A percentile compares a stretch with the other conserved stretches of the same genome.
Evolutionary conservation across 1,139 yeast genomes (phyloP).

Genomic region (Pneumocystis wakefieldiae): DNA sequence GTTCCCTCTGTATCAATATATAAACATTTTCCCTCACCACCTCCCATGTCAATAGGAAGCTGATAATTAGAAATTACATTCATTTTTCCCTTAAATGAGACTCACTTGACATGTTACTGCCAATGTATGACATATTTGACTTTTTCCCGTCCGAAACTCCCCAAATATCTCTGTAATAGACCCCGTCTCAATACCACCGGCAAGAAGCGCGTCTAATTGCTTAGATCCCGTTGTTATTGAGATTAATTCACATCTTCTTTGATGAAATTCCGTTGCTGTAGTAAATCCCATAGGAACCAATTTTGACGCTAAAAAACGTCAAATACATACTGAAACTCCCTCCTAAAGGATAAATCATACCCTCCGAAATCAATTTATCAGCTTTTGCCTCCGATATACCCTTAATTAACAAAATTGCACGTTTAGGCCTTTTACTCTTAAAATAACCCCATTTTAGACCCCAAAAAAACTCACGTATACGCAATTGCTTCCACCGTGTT

Average conservation of each 20-base stretch:
- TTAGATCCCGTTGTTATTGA: constrained; percentile 92
- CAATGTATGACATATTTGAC: constrained; percentile 89
- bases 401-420: constrained; percentile 58
- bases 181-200: constrained; percentile 97
- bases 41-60: constrained; percentile 92
- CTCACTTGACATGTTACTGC: constrained; percentile 78
- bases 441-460: not conserved
- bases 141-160: constrained; percentile 93
- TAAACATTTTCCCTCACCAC: constrained; percentile 95
- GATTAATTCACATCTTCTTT: constrained; percentile 75
- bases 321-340: not conserved
- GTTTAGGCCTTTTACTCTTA: constrained; percentile 35
- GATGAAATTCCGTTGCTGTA: constrained; percentile 89
- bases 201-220: constrained; percentile 78
- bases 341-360: constrained; percentile 3
- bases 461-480: constrained; percentile 35
- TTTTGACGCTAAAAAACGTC: constrained; percentile 40
- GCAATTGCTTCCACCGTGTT: constrained; percentile 89
- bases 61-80: constrained; percentile 1
- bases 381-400: constrained; percentile 96
- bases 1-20: constrained; percentile 97
- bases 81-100: not conserved
- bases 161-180: constrained; percentile 94
- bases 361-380: constrained; percentile 58
- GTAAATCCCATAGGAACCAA: constrained; percentile 94